Base-by-base conservation (phyloP, 371 early-diverging fungal genomes). In the Mortierella sp. region DNA sequence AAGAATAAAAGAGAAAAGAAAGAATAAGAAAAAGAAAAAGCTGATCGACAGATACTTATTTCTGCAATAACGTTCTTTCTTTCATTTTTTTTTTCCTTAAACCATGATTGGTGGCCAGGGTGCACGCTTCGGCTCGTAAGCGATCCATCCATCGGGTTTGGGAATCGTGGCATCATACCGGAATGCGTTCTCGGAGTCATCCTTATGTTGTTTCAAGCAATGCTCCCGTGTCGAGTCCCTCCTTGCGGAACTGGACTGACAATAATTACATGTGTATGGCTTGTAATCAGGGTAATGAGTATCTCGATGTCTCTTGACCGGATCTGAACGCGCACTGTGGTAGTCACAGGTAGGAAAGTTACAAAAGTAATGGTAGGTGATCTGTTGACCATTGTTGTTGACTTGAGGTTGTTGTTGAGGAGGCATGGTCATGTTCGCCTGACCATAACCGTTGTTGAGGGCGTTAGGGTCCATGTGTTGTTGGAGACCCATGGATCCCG, bases 271-370 rank as follows among this genome's bases (percentile, higher is more conserved):
- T 31, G 64, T 65, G 48, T 70, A 76, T 3, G 78, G 78, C 60
- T 76, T 76, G 63, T 76, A 76, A 32, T 76, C 78, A 0, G 78
- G 78, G 48, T 70, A 76, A 23, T 76, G 78, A 1, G 78, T 76
- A 23, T 76, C 78, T 23, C 78, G 63, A 37, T 76, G 78, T n/a
- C 78, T 60, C 63, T 76, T 76, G 47, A 76, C 78, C 6, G 78
- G 78, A 27, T 76, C 78, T 14, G 78, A 76, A 4, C 78, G 70
- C 12, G 70, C 78, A 19, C 65, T 65, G 56, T 76, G 78, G 42
- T 76, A 76, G 54, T 70, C 78, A 44, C 78, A 76, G 9, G 70
- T 76, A 6, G 78, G 67, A 41, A 66, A 62, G 50, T 61, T 66
- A 50, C 78, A 76, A 27, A 76, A 76, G 59, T 76, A 76, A 23